Evolutionary conservation across 495 filamentous ascomycete species (phyloP), one percentile per base, ranked within the genome.

Genomic region (Podospora fimiseda): DNA sequence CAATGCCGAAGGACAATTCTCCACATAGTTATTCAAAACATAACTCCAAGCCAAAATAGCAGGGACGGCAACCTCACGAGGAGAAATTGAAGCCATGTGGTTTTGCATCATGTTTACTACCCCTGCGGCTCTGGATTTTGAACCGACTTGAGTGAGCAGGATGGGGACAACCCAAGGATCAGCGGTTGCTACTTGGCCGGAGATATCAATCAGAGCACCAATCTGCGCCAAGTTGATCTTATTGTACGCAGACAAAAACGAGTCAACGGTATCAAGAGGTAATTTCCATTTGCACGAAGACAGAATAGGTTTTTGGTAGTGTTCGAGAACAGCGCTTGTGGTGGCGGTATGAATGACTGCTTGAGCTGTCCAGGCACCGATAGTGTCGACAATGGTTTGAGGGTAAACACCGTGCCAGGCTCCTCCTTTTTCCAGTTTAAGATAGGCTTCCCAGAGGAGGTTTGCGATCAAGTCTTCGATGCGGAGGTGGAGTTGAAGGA

Each of bases 161-260:
- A 59, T 48, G 2, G 64, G 62, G 1, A 72, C 67, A 0, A 74
- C 63, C 53, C 64, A 70, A 1, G 76, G 60, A 56, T 75, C 70
- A 1, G 73, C 74, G 5, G 66, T 61, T 52, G 82, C 82, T 19
- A 81, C 69, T 21, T 67, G 63, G 1, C 73, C 67, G 66, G 83
- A 75, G 9, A 73, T 70, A 22, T 80, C 75, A 18, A 84, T 66
- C 0, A 76, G 74, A 9, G 78, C 75, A 47, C 75, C 74, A 53
- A 76, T 83, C 58, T 79, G 81, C 14, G 82, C 80, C 9, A 80
- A 60, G 36, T 81, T 58, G 16, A 71, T 55, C n/a, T 39, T 56
- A 18, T 61, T 54, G 11, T 55, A 57, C n/a, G 60, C 57, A 14
- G 50, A 16, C 5, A 70, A 55, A 57, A 65, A 72, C 19, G 50